These are phyloP conservation scores for Kingdonia uniflora DNA, from an alignment of 164 flowering plant genomes.

Conservation along the genomic window DNA sequence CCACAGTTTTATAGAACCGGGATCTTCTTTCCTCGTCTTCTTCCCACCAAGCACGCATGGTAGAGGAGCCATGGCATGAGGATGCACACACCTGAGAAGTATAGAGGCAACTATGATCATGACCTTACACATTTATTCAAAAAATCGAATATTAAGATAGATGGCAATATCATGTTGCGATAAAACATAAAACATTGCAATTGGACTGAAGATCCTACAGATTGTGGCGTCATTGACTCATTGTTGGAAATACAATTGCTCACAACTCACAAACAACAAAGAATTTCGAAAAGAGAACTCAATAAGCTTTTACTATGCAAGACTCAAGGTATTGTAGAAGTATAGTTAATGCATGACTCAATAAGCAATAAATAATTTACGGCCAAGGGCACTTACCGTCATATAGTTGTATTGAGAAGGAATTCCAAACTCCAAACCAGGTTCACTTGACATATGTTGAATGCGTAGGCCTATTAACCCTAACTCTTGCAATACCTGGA, in stretches of 20 bases:
- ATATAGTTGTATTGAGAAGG: slow-evolving; percentile 88
- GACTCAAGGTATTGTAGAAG: too few relatives aligned
- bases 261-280: too few relatives aligned
- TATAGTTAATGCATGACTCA: too few relatives aligned
- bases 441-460: slow-evolving; percentile 93
- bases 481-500: slow-evolving; percentile 94
- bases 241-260: too few relatives aligned
- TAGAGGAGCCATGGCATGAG: slow-evolving; percentile 96
- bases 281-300: too few relatives aligned
- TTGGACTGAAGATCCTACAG: too few relatives aligned
- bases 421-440: slow-evolving; percentile 82
- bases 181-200: too few relatives aligned
- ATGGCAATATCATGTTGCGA: too few relatives aligned
- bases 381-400: slow-evolving; percentile 50
- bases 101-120: background rate
- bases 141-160: too few relatives aligned
- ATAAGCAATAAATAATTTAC: background rate
- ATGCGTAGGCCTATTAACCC: slow-evolving; percentile 89
- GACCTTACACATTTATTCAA: too few relatives aligned
- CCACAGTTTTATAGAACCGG: slow-evolving; percentile 47
- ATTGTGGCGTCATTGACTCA: too few relatives aligned
- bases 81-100: slow-evolving; percentile 82
- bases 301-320: too few relatives aligned
- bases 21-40: slow-evolving; percentile 87
- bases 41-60: slow-evolving; percentile 99